Base-by-base conservation (phyloP, 768 basidiomycete genomes). In the Russula vinacea region DNA sequence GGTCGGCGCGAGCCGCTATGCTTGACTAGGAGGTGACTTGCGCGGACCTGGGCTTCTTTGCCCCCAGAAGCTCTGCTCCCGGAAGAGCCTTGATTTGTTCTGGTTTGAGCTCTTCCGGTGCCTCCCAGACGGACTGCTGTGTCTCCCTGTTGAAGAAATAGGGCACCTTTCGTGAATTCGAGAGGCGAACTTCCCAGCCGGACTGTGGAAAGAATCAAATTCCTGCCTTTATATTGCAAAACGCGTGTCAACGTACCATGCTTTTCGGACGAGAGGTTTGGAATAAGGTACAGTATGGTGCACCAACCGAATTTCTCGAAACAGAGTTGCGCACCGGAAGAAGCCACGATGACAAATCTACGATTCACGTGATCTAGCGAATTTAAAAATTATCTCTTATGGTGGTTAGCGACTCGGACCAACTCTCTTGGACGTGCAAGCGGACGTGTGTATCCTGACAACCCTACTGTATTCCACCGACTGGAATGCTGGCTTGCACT, bases 21-120 rank as follows among this genome's bases (percentile, higher is more conserved):
- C 78, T 99, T 99, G 66, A 98, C 88, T 62, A 99, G 77, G 66
- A 99, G 79, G 78, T 99, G 97, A 72, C 92, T 94, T n/a, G 94
- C 96, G 56, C 93, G 84, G 44, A 97, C 92, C 29, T 29, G 29
- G 29, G 97, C 92, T 75, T 90, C 81, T 77, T 80, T 19, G 78
- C 71, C 71, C 73, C 74, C 62, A 81, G 81, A 71, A 84, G 76
- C 47, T 84, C 72, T 19, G 89, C 89, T 0, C 92, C 92, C 2
- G 90, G 86, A 11, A 97, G 81, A 4, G 76, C 58, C 1, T 75
- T 65, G 69, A 90, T 74, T 68, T 95, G 74, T 1, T 88, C 86
- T 16, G 78, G 68, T n/a, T 84, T 77, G 39, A 95, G 73, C 3
- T 76, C 85, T 1, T 78, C 32, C 2, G 92, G 95, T 0, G 82